Base-by-base conservation (phyloP, 1,284 basidiomycete genomes). In the Mycena sp. region DNA sequence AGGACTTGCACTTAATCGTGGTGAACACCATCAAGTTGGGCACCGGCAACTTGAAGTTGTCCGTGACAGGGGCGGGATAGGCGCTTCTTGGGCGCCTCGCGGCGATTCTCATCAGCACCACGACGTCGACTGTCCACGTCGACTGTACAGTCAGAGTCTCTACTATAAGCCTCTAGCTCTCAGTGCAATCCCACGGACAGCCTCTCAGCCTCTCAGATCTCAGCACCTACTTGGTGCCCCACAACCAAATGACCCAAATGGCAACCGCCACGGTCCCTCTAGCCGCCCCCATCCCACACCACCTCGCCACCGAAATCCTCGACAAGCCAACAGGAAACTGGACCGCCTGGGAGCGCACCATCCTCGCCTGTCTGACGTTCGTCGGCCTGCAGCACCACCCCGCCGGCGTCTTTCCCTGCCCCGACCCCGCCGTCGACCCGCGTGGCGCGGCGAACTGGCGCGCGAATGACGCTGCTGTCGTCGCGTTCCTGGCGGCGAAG, bases 211-310 rank as follows among this genome's bases (percentile, higher is more conserved):
- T 25, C 43, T 17, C 43, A 21, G 14, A 45, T 19, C 11, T 11
- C 23, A 4, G 19, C 43, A n/a, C n/a, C n/a, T n/a, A n/a, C n/a
- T n/a, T n/a, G n/a, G n/a, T n/a, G n/a, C n/a, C n/a, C n/a, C n/a
- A n/a, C n/a, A n/a, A n/a, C n/a, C n/a, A n/a, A 44, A 64, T 59
- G 62, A 58, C 62, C 0, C 62, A 51, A 26, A n/a, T n/a, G n/a
- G n/a, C n/a, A n/a, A n/a, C 44, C 26, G 44, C 38, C 12, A 6
- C 28, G 28, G 23, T 49, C 19, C 38, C 52, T 4, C 2, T 48
- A 7, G 54, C 55, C 9, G 28, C 45, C 35, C 43, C 49, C 4
- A 58, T 63, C 23, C 61, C 61, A 6, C 54, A 58, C 44, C 35
- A 63, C 9, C 54, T 58, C n/a, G 55, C 37, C 1, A 32, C 41